Conservation (phyloP, 129 eudicot species). For the Flaveria sonorensis region DNA sequence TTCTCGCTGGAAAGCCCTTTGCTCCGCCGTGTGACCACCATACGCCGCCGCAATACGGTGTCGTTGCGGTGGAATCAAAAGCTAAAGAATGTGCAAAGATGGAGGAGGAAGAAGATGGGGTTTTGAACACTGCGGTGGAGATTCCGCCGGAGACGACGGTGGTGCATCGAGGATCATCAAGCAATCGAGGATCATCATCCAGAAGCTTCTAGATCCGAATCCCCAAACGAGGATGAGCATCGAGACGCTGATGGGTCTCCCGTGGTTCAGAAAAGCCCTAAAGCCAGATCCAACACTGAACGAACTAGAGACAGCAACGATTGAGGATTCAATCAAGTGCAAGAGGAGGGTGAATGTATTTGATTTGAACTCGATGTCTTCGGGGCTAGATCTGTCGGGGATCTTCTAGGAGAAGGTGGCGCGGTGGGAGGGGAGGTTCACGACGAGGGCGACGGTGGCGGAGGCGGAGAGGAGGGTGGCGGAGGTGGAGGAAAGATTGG, state of each 20-base stretch:
- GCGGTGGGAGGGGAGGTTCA: conserved; percentile 41
- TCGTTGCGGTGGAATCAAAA: no score
- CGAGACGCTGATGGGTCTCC: conserved; percentile 45
- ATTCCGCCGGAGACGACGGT: no score
- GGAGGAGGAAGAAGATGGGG: no score
- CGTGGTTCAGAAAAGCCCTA: conserved; percentile 66
- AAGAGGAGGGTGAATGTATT: conserved; percentile 59
- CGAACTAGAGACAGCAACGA: no score
- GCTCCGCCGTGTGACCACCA: no score
- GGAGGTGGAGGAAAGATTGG: conserved; percentile 55
- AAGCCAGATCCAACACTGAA: conserved; percentile 1
- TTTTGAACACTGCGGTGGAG: no score
- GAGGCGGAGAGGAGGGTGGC: conserved; percentile 57
- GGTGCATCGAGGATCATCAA: conserved; percentile 67
- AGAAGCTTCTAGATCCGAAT: conserved; percentile 64
- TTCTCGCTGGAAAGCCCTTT: no score
- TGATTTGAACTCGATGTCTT: conserved; percentile 76
- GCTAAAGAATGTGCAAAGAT: no score
- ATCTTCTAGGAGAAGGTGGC: conserved; percentile 45
- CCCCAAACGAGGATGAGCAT: no score
- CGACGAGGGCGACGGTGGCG: conserved; percentile 31
- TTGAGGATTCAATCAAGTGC: no score
- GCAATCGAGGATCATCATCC: conserved; percentile 53
- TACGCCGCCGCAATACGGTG: no score
- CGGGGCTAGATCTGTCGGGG: conserved; percentile 67